Base-by-base conservation (phyloP, 257 asterid species). In the Misopates orontium region DNA sequence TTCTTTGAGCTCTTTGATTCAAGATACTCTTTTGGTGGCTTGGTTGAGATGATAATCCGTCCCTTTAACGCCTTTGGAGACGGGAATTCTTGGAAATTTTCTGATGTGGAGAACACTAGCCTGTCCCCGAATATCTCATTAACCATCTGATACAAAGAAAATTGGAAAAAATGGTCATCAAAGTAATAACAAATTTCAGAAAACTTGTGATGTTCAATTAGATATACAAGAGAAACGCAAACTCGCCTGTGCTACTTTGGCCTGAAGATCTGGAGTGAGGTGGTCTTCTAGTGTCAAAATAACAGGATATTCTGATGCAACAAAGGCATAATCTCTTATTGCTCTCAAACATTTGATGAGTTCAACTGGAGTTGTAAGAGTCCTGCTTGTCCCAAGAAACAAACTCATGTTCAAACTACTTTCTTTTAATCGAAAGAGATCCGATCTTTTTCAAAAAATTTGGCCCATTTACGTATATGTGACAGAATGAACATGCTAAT, bases 261-360 rank as follows among this genome's bases (percentile, higher is more conserved):
- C 89, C 49, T 91, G 97, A 69, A 91, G 95, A 45, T 86, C 78
- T 16, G 78, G 75, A 8, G 87, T 80, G 48, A 91, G 93, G 64
- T 91, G 97, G 21, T 91, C 97, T 74, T 91, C 97, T 11, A 91
- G 68, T 28, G 97, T 91, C 4, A 91, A 24, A 56, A 91, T 82
- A 9, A 91, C 85, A 0, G 96, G 97, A 78, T 81, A 91, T 2
- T 88, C 89, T 0, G 96, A 86, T 9, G 91, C 83, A 20, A 76
- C 78, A 66, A 91, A 91, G 11, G 97, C 96, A 54, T 88, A 60
- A 39, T 81, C 90, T 62, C 52, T 76, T 25, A 91, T 83, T 24
- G 97, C 90, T 53, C 21, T 76, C 80, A 91, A 79, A 55, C 97
- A 91, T 54, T 78, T 84, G 69, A 75, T 71, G 23, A 88, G 88